Evolutionary conservation across 305 asterid genomes (phyloP).

Genomic region (Fraxinus baroniana): DNA sequence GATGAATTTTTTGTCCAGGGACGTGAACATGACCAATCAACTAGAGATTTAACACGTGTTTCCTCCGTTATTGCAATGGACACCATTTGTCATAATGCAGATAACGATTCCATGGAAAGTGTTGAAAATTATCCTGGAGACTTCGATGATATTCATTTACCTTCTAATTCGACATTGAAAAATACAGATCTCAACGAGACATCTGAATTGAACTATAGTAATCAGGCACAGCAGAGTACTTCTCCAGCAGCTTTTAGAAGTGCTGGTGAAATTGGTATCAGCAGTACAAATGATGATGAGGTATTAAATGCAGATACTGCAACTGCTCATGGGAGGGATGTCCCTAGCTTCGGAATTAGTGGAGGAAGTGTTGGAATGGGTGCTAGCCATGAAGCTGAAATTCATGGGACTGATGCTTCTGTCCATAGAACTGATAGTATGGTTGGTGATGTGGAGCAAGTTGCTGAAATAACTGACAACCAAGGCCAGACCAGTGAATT

Average conservation of each 20-base stretch:
- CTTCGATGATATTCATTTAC: conserved; percentile 67
- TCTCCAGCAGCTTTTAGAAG: conserved; percentile 62
- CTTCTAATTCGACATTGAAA: conserved; percentile 71
- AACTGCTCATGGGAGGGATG: conserved; percentile 80
- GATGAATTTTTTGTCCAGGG: conserved; percentile 58
- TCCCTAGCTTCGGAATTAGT: conserved; percentile 85
- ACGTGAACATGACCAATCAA: conserved; percentile 56
- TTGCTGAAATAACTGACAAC: conserved; percentile 89
- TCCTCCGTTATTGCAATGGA: conserved; percentile 99
- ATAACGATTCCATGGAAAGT: conserved; percentile 94
- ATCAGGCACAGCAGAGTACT: conserved; percentile 92
- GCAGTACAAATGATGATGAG: conserved; percentile 97
- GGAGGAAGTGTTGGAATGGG: conserved; percentile 99
- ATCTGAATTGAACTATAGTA: conserved; percentile 89
- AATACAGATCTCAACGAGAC: conserved; percentile 65
- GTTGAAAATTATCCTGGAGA: conserved; percentile 91
- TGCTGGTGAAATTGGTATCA: conserved; percentile 87
- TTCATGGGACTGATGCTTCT: conserved; percentile 79
- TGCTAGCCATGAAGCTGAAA: conserved; percentile 99
- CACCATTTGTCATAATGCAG: conserved; percentile 63
- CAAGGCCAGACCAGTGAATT: conserved; percentile 89
- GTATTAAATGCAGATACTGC: conserved; percentile 89
- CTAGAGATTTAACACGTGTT: conserved; percentile 73
- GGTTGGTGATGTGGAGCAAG: conserved; percentile 82
- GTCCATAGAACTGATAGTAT: conserved; percentile 78